A percentile compares a stretch with the other conserved stretches of the same genome.
Evolutionary conservation across 2,329 filamentous ascomycete species (phyloP).

Genomic region (Aspergillus awamori): DNA sequence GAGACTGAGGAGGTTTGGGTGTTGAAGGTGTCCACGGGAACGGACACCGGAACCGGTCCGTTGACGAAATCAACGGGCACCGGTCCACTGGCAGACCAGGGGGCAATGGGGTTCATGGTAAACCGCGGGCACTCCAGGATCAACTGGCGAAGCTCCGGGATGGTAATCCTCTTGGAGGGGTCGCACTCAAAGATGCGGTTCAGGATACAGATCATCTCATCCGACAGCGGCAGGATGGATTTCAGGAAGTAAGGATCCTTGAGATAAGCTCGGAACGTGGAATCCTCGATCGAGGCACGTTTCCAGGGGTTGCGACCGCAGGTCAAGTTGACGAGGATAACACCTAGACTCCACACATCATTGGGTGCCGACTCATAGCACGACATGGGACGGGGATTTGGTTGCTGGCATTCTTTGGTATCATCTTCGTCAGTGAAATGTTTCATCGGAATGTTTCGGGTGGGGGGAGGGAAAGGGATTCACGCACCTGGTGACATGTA

Average conservation of each 20-base stretch:
- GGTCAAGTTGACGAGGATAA: constrained; percentile 95
- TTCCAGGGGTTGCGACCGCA: constrained; percentile 99
- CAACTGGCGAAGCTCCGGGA: constrained; percentile 75
- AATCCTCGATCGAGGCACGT: constrained; percentile 88
- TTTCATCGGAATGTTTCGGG: constrained; percentile 3
- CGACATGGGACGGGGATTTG: constrained; percentile 67
- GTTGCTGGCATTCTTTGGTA: constrained; percentile 81
- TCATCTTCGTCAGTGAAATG: constrained; percentile 14
- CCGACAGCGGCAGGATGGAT: constrained; percentile 86
- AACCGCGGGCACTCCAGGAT: constrained; percentile 78
- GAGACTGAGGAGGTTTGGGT: constrained; percentile 39
- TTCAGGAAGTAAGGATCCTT: constrained; percentile 85
- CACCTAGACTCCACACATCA: constrained; percentile 97
- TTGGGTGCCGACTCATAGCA: constrained; percentile 92
- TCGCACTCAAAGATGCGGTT: constrained; percentile 84
- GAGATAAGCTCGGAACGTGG: constrained; percentile 88
- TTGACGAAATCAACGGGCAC: constrained; percentile 40
- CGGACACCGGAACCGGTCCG: constrained; percentile 40
- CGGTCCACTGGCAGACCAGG: constrained; percentile 41
- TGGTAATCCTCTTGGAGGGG: constrained; percentile 77
- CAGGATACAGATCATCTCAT: constrained; percentile 86
- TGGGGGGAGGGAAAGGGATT: constrained; percentile 12
- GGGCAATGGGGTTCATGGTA: constrained; percentile 52
- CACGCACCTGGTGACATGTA: constrained; percentile 98
- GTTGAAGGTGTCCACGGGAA: constrained; percentile 38